Evolutionary conservation across 2,329 filamentous ascomycete species (phyloP), one percentile per base, ranked within the genome.

Genomic region (Ophiostoma angusticollis): DNA sequence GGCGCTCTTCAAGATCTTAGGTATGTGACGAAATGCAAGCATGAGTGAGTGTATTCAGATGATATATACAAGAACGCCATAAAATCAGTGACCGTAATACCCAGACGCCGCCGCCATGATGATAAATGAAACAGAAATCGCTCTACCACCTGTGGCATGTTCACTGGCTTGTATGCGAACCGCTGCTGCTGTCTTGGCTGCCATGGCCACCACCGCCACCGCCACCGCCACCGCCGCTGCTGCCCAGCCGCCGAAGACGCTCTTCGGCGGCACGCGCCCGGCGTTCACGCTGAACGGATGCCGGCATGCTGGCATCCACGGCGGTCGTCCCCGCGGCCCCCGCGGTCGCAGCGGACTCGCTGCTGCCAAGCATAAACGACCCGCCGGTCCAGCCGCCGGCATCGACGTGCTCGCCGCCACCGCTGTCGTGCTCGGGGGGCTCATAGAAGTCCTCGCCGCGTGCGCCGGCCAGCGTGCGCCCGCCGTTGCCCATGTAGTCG

Each of bases 311-410:
- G 42, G 18, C 54, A 9, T 25, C 24, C n/a, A 12, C 18, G n/a
- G 24, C 6, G 11, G 30, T 40, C 37, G 12, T 35, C 40, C 3
- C 50, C 48, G 25, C 49, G 50, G 3, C 57, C 55, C 27, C 59
- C 59, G 3, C 59, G 58, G 43, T 59, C 67, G 37, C 67, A 70
- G 14, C 8, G 8, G 19, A 19, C 9, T 60, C 59, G 2, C 59
- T 62, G 31, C 69, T 72, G 25, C 80, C 80, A 12, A 85, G 66
- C 13, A 85, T 78, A 58, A 82, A 89, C 51, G 84, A 76, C 2
- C 84, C 84, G 5, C 84, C 84, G 0, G 71, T 78, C 82, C 82
- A 87, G 0, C 80, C 82, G 3, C 80, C 79, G 48, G 80, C 72
- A 52, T 86, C 80, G 46, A 80, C 65, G 25, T 70, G 61, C 17